Percentiles rank a stretch among this genome's conserved stretches.
These are phyloP conservation scores for Calonectria crousiana DNA, from an alignment of 2,329 filamentous ascomycete genomes.

Conservation along the genomic window DNA sequence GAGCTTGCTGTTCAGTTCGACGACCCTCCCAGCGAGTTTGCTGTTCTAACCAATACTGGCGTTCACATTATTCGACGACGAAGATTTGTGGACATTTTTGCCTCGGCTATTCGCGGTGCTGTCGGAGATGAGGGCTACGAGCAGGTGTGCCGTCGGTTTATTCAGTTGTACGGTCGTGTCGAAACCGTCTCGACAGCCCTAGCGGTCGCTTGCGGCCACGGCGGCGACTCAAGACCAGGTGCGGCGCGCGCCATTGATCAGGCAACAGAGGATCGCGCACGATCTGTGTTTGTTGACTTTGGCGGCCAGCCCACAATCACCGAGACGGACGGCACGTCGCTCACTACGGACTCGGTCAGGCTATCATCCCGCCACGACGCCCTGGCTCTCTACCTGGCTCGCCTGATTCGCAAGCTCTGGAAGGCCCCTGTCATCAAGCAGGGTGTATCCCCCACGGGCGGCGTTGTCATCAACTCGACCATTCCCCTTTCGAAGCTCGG, in stretches of 20 bases:
- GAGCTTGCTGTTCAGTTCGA: conserved; percentile 98
- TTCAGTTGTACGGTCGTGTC: conserved; percentile 85
- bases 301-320: conserved; percentile 89
- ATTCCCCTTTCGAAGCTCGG: conserved; percentile 77
- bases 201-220: conserved; percentile 95
- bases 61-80: conserved; percentile 87
- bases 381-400: conserved; percentile 86
- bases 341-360: conserved; percentile 83
- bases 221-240: conserved; percentile 78
- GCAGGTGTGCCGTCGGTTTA: conserved; percentile 84
- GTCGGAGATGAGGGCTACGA: conserved; percentile 85
- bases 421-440: conserved; percentile 78
- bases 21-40: conserved; percentile 82
- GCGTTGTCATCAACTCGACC: conserved; percentile 74
- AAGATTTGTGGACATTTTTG: conserved; percentile 92
- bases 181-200: conserved; percentile 92
- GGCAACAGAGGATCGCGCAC: conserved; percentile 85
- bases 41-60: conserved; percentile 90
- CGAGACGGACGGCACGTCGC: conserved; percentile 78
- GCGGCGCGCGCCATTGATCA: conserved; percentile 85
- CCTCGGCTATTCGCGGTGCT: conserved; percentile 79
- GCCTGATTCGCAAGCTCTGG: conserved; percentile 92
- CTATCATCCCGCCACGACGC: conserved; percentile 92
- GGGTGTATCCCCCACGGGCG: conserved; percentile 65
- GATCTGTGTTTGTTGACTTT: conserved; percentile 90